These are phyloP conservation scores for Dispira parvispora DNA, from an alignment of 192 early-diverging fungal species.

Conservation along the genomic window DNA sequence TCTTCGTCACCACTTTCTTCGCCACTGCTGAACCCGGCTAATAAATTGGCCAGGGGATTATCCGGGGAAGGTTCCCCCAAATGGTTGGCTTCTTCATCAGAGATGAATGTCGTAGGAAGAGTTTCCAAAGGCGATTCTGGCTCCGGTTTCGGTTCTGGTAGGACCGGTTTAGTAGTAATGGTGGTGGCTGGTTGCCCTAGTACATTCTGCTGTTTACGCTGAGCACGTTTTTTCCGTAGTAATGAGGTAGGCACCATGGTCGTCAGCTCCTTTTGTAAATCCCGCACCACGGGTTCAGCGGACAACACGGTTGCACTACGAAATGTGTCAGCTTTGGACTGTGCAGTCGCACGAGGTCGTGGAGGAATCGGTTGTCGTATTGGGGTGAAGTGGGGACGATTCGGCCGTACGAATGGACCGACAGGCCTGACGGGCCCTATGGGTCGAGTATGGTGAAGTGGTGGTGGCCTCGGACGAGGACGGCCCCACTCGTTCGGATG, in stretches of 20 bases:
- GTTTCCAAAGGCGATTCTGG: neutral
- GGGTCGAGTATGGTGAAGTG: neutral
- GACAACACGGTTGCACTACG: slow-evolving; percentile 32
- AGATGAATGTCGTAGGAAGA: neutral
- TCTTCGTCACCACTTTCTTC: too few species aligned
- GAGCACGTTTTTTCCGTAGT: slow-evolving; percentile 25
- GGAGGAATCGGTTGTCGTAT: slow-evolving; percentile 13
- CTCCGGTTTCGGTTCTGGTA: neutral
- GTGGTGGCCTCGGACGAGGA: neutral
- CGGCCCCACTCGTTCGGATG: neutral
- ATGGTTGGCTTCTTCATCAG: neutral
- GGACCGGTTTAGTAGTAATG: neutral
- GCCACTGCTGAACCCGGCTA: neutral
- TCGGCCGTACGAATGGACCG: neutral
- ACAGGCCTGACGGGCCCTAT: neutral
- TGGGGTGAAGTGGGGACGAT: neutral
- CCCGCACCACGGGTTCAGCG: slow-evolving; percentile 60
- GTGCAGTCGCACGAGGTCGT: slow-evolving; percentile 8
- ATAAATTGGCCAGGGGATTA: neutral
- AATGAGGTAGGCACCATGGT: slow-evolving; percentile 49
- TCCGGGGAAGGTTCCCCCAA: neutral
- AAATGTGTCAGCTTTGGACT: neutral
- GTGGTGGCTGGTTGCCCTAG: neutral
- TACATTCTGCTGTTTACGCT: neutral
- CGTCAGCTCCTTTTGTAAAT: slow-evolving; percentile 64